Conservation (phyloP, 2,329 filamentous ascomycete genomes). For the Alternaria viburni region DNA sequence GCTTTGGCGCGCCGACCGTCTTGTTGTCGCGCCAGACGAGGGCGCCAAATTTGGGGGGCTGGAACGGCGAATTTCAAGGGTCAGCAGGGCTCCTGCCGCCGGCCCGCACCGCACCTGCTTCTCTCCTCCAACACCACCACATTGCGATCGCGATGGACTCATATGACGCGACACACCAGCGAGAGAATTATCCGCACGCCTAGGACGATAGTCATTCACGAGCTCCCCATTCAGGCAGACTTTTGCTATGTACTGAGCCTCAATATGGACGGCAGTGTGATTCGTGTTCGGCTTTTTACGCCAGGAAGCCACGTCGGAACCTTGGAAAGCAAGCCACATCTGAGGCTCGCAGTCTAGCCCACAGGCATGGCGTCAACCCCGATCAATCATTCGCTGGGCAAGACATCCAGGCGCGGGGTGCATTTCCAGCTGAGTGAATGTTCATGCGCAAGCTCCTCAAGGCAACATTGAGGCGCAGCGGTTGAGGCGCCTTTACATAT, state of each 20-base stretch:
- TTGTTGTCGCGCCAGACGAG: not conserved
- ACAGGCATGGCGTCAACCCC: not conserved
- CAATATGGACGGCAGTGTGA: accelerated
- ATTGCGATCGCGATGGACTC: not conserved
- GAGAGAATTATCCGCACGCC: not conserved
- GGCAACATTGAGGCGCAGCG: not conserved
- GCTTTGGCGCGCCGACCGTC: not conserved
- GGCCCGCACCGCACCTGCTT: not conserved
- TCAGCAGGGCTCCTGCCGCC: not conserved
- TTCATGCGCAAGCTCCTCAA: not conserved
- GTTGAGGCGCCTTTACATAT: not conserved
- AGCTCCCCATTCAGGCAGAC: not conserved
- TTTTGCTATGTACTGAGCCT: not conserved
- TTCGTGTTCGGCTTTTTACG: not conserved
- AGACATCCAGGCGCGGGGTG: not conserved
- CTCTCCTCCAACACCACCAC: not conserved
- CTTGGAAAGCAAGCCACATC: not conserved
- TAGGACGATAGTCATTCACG: not conserved
- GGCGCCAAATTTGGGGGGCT: not conserved
- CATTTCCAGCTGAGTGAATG: not conserved
- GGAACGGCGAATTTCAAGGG: not conserved
- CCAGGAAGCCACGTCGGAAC: not conserved
- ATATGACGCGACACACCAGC: not conserved
- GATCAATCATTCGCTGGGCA: not conserved
- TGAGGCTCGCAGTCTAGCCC: not conserved